Base-by-base conservation (phyloP, 1,284 basidiomycete species). In the Cryptococcus sp. region DNA sequence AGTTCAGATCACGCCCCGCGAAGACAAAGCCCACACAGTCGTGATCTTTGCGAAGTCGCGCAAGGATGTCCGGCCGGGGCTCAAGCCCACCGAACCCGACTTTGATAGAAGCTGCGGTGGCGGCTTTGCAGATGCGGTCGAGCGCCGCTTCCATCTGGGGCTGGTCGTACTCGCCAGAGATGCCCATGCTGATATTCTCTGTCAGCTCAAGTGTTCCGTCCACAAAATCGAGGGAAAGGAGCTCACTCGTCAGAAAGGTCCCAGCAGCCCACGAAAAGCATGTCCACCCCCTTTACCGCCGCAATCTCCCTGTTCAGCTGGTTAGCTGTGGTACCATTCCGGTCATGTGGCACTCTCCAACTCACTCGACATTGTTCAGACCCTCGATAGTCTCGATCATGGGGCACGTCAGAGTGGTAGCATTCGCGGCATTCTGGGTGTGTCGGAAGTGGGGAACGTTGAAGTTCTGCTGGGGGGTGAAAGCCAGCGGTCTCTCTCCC, bases 341-440 rank as follows among this genome's bases (percentile, higher is more conserved):
- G 4, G 28, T 33, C 28, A 33, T 9, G 5, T 5, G 28, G 9
- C 9, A 33, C 28, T 5, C n/a, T 4, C 28, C 5, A 9, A 33
- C 28, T 33, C 9, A 33, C 44, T 59, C 57, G 42, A 40, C 45
- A 37, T 59, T 59, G 4, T 59, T 38, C 38, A 59, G 35, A 13
- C 57, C 57, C 44, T 59, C 57, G 4, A 59, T 44, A 13, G 55
- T 60, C 48, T 60, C 59, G 5, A 60, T 60, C 61, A 61, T 61
- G 0, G 60, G 56, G 11, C 55, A 50, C 15, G 35, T 36, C n/a
- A 61, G 8, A 13, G 53, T 55, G 3, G 52, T 58, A 15, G 28
- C 49, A 37, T 61, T 59, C 28, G 24, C 24, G n/a, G 53, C 56
- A 20, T 51, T 8, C 44, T 55, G 47, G 28, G 53, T 46, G 33